Conservation (phyloP, 164 flowering plant genomes). For the Magnolia officinalis region DNA sequence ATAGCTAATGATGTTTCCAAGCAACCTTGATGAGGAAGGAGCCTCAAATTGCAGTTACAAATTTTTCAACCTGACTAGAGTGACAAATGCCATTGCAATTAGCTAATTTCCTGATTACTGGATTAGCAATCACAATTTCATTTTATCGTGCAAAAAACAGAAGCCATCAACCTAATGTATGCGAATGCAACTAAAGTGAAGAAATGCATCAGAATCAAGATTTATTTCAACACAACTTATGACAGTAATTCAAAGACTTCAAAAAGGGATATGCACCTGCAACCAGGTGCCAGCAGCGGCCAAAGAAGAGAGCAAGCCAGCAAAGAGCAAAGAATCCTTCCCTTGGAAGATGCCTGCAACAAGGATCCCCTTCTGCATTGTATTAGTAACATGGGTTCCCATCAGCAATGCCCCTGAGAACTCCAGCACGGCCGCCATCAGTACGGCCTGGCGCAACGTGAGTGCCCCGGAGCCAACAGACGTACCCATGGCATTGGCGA, state of each 20-base stretch:
- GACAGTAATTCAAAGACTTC: background rate
- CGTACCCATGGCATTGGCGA: constrained; percentile 98
- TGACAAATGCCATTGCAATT: no score
- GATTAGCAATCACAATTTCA: no score
- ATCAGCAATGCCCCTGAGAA: constrained; percentile 89
- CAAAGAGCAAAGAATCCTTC: constrained; percentile 72
- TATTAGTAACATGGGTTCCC: constrained; percentile 91
- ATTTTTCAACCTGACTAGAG: no score
- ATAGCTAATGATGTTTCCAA: no score
- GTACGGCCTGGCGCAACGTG: constrained; percentile 78
- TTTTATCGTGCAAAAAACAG: no score
- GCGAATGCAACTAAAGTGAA: no score
- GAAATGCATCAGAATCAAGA: no score
- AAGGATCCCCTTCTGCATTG: constrained; percentile 97
- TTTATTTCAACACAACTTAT: background rate
- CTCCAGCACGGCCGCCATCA: constrained; percentile 85
- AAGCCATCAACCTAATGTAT: no score
- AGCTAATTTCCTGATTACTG: no score
- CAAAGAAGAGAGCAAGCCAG: constrained; percentile 87
- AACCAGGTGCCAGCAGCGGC: constrained; percentile 99
- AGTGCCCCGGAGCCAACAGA: constrained; percentile 95
- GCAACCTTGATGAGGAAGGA: no score
- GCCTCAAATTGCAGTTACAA: no score
- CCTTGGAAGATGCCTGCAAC: constrained; percentile 89
- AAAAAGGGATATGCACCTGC: constrained; percentile 47